phyloP scores from a whole-genome alignment of 495 filamentous ascomycete species.

The Halenospora varia region DNA sequence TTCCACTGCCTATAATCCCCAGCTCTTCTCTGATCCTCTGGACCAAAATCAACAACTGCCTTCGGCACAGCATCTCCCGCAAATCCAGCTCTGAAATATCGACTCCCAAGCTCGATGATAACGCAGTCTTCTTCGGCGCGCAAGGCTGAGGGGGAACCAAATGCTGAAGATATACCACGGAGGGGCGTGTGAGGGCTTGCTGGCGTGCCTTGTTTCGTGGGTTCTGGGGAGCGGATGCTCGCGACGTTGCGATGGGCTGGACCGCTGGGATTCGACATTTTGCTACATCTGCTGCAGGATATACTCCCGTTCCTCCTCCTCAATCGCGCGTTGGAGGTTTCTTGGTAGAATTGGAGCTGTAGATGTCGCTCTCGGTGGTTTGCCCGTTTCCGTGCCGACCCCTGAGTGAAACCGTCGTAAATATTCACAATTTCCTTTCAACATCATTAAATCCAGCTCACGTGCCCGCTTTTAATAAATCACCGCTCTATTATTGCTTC shows the following conservation, averaged over 20 bases:
- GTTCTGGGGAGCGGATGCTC: conserved; percentile 39
- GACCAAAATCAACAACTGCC: conserved; percentile 66
- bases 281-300: conserved; percentile 10
- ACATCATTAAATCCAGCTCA: not conserved
- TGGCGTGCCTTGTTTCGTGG: conserved; percentile 17
- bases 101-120: conserved; percentile 76
- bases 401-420: too few relatives aligned
- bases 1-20: conserved; percentile 80
- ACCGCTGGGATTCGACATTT: conserved; percentile 15
- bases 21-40: conserved; percentile 65
- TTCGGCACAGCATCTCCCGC: conserved; percentile 74
- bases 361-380: not conserved
- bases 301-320: not conserved
- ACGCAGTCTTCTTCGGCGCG: conserved; percentile 81
- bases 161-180: conserved; percentile 55
- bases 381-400: not conserved
- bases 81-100: conserved; percentile 79
- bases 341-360: not conserved
- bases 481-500: too few relatives aligned
- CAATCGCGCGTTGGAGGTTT: too few relatives aligned
- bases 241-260: conserved; percentile 43
- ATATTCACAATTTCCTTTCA: not conserved
- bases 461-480: too few relatives aligned
- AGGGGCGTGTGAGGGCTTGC: conserved; percentile 57
- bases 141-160: conserved; percentile 67